A percentile compares a stretch with the other conserved stretches of the same genome.
Evolutionary conservation across 2,329 filamentous ascomycete species (phyloP).

Genomic region (Aspergillus versicolor): DNA sequence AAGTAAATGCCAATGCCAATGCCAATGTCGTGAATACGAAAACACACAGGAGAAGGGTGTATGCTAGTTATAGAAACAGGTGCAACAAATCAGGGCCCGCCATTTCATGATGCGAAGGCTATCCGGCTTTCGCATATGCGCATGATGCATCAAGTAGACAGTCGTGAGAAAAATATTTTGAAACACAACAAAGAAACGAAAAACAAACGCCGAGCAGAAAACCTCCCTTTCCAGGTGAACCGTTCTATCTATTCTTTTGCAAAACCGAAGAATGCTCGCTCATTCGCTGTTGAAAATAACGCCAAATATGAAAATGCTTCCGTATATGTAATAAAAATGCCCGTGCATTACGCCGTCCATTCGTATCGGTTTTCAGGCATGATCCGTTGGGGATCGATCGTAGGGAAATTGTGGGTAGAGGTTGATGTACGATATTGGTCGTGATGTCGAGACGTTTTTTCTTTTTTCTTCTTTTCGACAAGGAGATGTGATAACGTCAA

Average conservation of each 20-base stretch:
- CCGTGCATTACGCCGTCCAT: slow-evolving; percentile 24
- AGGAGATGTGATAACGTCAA: background rate
- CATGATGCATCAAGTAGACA: background rate
- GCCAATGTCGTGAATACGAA: background rate
- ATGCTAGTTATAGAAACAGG: slow-evolving; percentile 1
- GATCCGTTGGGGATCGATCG: slow-evolving; percentile 9
- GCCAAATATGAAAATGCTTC: slow-evolving; percentile 21
- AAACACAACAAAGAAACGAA: background rate
- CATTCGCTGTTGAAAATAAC: slow-evolving; percentile 17
- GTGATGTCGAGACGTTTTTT: background rate
- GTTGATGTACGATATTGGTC: slow-evolving; percentile 16
- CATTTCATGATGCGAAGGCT: background rate
- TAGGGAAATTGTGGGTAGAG: slow-evolving; percentile 15
- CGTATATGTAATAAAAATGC: slow-evolving; percentile 17
- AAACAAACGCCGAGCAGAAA: slow-evolving; percentile 10
- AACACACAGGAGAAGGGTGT: slow-evolving; percentile 1
- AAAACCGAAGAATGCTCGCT: slow-evolving; percentile 19
- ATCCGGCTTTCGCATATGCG: background rate
- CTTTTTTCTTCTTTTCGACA: too few species aligned
- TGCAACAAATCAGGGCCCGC: background rate
- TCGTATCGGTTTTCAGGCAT: slow-evolving; percentile 19
- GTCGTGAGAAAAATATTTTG: background rate
- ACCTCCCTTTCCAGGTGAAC: slow-evolving; percentile 9
- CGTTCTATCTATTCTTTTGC: slow-evolving; percentile 16
- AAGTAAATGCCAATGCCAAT: slow-evolving; percentile 10